phyloP scores from a whole-genome alignment of 345 rosid genomes.

The Turnera subulata region DNA sequence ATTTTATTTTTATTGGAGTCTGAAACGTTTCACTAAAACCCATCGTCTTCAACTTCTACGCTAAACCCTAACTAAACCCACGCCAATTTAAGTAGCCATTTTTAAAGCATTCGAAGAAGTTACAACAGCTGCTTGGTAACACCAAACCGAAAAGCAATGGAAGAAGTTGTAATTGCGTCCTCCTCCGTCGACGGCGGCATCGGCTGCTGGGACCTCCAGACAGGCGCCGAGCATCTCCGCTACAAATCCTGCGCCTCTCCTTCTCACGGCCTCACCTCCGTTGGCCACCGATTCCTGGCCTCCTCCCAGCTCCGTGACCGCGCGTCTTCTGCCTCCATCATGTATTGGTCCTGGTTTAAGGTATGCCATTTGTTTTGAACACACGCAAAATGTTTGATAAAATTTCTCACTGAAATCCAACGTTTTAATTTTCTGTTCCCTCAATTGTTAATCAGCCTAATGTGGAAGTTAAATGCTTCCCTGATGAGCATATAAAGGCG shows the following conservation, averaged over 20 bases:
- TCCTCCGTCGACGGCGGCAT: conserved; percentile 68
- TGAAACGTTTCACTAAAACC: too few relatives aligned
- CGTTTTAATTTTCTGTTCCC: background rate
- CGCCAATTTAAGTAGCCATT: background rate
- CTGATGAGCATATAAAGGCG: conserved; percentile 66
- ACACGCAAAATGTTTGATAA: conserved; percentile 11
- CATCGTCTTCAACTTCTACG: too few relatives aligned
- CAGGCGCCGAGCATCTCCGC: conserved; percentile 56
- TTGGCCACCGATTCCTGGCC: conserved; percentile 60
- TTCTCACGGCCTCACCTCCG: conserved; percentile 58
- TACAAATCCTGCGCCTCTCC: conserved; percentile 72
- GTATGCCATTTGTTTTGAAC: conserved; percentile 17
- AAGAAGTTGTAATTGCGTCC: conserved; percentile 51
- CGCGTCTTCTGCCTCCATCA: conserved; percentile 54
- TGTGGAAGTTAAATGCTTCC: conserved; percentile 70
- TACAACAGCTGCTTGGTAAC: background rate
- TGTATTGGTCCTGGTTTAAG: conserved; percentile 79
- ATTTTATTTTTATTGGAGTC: too few relatives aligned
- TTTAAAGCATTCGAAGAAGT: background rate
- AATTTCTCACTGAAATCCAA: background rate
- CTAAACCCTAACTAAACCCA: conserved; percentile 18
- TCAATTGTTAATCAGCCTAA: conserved; percentile 47
- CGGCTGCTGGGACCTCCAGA: conserved; percentile 72
- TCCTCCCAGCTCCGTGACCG: conserved; percentile 67
- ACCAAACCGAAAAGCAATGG: conserved; percentile 7